These are phyloP conservation scores for Saccharomyces paradoxus DNA, from an alignment of 805 yeast species.

Conservation along the genomic window DNA sequence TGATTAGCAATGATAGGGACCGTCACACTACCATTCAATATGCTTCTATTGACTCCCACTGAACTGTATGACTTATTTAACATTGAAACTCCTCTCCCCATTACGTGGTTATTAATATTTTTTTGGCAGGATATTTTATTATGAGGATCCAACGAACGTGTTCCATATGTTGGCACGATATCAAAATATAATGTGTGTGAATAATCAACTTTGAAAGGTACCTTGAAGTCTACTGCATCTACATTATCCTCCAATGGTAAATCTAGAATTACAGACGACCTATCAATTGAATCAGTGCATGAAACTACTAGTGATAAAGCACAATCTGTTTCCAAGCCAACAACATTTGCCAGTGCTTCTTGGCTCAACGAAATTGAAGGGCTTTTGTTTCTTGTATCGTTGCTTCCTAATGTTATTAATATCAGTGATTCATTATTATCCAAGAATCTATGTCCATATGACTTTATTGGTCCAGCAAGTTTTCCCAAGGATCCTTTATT, in stretches of 20 bases:
- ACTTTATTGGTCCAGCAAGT: slow-evolving; percentile 50
- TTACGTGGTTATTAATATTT: background rate
- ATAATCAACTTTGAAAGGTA: slow-evolving; percentile 40
- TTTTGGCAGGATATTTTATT: background rate
- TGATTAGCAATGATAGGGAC: slow-evolving; percentile 69
- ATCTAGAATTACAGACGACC: slow-evolving; percentile 59
- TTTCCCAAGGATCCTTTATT: background rate
- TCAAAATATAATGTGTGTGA: slow-evolving; percentile 67
- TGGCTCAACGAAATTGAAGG: slow-evolving; percentile 61
- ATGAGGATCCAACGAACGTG: slow-evolving; percentile 17
- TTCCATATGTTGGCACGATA: slow-evolving; percentile 79
- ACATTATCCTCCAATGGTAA: slow-evolving; percentile 73
- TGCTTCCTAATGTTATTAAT: slow-evolving; percentile 79
- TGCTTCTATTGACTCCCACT: slow-evolving; percentile 60
- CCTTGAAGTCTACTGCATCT: slow-evolving; percentile 67
- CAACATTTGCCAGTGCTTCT: slow-evolving; percentile 68
- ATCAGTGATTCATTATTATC: slow-evolving; percentile 57
- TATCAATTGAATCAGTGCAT: slow-evolving; percentile 33
- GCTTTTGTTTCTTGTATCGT: slow-evolving; percentile 55
- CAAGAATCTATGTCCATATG: slow-evolving; percentile 78
- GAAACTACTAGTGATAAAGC: slow-evolving; percentile 69
- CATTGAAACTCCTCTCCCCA: slow-evolving; percentile 77
- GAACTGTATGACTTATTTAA: slow-evolving; percentile 52
- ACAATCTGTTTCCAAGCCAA: slow-evolving; percentile 79
- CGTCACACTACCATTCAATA: slow-evolving; percentile 57